phyloP scores from a whole-genome alignment of 2,329 filamentous ascomycete genomes.

The Monosporascus sp. region DNA sequence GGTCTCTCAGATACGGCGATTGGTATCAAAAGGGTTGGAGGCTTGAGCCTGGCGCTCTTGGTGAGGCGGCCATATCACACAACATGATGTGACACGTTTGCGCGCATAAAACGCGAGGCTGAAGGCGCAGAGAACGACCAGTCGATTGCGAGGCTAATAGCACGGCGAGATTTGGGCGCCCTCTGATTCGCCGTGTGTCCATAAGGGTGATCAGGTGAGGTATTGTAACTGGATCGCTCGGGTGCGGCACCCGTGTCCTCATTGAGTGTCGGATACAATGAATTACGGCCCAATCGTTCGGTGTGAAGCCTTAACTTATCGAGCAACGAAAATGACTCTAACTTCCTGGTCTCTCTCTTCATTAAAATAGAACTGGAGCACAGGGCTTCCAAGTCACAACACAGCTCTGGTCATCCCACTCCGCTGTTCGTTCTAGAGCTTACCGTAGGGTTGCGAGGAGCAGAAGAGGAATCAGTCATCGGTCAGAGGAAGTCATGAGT shows the following conservation, averaged over 20 bases:
- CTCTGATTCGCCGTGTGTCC: background rate
- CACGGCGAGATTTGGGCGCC: background rate
- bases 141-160: background rate
- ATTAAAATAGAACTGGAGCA: too few relatives aligned
- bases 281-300: background rate
- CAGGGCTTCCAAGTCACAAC: too few relatives aligned
- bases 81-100: background rate
- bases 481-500: conserved; percentile 3
- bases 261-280: background rate
- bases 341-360: too few relatives aligned
- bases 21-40: background rate
- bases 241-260: background rate
- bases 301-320: too few relatives aligned
- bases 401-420: too few relatives aligned
- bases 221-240: background rate
- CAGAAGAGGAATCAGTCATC: background rate
- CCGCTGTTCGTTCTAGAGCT: too few relatives aligned
- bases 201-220: background rate
- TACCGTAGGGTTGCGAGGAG: too few relatives aligned
- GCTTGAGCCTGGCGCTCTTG: background rate
- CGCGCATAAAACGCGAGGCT: background rate
- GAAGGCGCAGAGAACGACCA: background rate
- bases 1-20: background rate
- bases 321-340: too few relatives aligned
- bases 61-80: background rate